Base-by-base conservation (phyloP, 176 grass and related monocot genomes). In the Rhynchospora tenuis region DNA sequence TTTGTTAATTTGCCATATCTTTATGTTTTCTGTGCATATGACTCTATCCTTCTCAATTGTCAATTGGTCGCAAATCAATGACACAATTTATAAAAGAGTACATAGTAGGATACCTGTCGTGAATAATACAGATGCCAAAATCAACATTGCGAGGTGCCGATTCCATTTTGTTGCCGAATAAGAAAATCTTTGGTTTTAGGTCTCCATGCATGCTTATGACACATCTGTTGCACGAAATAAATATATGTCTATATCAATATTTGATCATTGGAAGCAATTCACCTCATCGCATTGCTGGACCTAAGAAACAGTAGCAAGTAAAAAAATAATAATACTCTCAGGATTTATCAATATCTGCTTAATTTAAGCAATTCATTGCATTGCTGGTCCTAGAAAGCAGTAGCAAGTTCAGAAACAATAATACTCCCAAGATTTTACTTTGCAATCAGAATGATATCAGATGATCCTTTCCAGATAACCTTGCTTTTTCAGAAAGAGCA, bases 161-260 rank as follows among this genome's bases (percentile, higher is more conserved):
- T 90, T 97, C 94, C 54, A 91, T 93, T 85, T 93, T 97, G 82
- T 93, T 93, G 7, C 87, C 89, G 81, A 97, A 97, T 88, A 97
- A 93, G 81, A 97, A 97, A 71, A 93, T 97, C 86, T 97, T 91
- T 60, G 91, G 94, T 62, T 93, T 93, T 50, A 97, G 88, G 82
- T 97, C 94, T 80, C 94, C 80, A 78, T 97, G 94, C 83, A 97
- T 97, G 94, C 86, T 93, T 90, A 57, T 97, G 94, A 81, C 94
- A 97, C 88, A 91, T 88, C 91, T 97, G 78, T 47, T 86, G 73
- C 24, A 46, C 17, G 55, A 38, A n/a, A 58, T 31, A 59, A 85
- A 83, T 54, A 54, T 14, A 22, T 52, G 29, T 17, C 29, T 55
- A 78, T 16, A 83, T 51, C 17, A 43, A 73, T 24, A 62, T 38